A percentile compares a stretch with the other conserved stretches of the same genome.
These are phyloP conservation scores for Arthrobotrys musiformis DNA, from an alignment of 2,329 filamentous ascomycete genomes.

Conservation along the genomic window DNA sequence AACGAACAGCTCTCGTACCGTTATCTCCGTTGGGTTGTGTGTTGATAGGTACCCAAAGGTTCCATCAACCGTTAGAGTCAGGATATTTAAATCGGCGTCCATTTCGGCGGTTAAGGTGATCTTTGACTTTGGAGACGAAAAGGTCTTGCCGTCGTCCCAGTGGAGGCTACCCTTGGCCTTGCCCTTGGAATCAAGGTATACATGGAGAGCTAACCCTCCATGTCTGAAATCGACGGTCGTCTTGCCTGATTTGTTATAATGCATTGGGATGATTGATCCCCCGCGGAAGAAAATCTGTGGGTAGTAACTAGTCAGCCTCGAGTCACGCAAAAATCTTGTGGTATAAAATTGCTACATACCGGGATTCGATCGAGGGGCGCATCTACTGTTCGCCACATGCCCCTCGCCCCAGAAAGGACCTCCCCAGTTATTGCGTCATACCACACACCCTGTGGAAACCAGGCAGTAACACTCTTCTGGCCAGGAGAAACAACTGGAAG, in stretches of 20 bases:
- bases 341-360: constrained; percentile 17
- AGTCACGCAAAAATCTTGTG: not conserved
- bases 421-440: constrained; percentile 28
- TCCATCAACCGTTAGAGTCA: not conserved
- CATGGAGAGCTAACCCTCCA: constrained; percentile 19
- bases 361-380: constrained; percentile 38
- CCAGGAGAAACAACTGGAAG: constrained; percentile 20
- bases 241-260: constrained; percentile 33
- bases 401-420: not conserved
- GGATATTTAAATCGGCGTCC: not conserved
- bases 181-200: constrained; percentile 16
- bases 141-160: constrained; percentile 29
- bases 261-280: constrained; percentile 42
- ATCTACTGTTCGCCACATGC: constrained; percentile 18
- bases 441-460: constrained; percentile 47
- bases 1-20: constrained; percentile 22
- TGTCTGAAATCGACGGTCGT: constrained; percentile 47
- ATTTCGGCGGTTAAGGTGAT: constrained; percentile 11
- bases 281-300: constrained; percentile 25
- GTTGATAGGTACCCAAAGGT: constrained; percentile 14
- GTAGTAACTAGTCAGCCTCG: not conserved
- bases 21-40: constrained; percentile 3
- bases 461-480: constrained; percentile 24
- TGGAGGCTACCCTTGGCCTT: constrained; percentile 17
- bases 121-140: constrained; percentile 22